Evolutionary conservation across 1,284 basidiomycete genomes (phyloP), one percentile per base, ranked within the genome.

Genomic region (Papiliotrema flavescens): DNA sequence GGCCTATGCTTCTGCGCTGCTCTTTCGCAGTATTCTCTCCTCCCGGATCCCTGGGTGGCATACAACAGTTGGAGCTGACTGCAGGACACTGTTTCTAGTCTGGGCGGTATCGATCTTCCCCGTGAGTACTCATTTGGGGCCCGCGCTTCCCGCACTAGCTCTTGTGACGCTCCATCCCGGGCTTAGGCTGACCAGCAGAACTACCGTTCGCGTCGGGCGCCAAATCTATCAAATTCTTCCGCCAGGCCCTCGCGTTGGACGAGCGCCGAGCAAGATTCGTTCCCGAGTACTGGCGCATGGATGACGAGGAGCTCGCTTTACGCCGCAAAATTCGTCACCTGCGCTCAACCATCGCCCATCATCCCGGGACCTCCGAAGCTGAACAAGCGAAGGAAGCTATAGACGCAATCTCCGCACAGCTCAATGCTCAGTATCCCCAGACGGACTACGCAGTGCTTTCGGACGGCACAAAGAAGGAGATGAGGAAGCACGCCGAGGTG

Each of bases 241-340:
- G 73, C 8, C 75, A 76, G 19, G 70, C 71, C 2, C 51, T 75
- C 8, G 64, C 73, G 2, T 60, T 76, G 28, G 70, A 76, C 51
- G 74, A 76, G 51, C 61, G 67, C 11, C 58, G 75, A 26, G 67
- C 66, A 19, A 64, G 70, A 23, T 76, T 74, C 53, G 54, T 57
- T n/a, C 68, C 67, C 11, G 69, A 67, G 22, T 66, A 64, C 35
- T 58, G 54, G 6, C 54, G 48, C 11, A 51, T 42, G 17, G 55
- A 61, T 34, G 35, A 40, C 13, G 39, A 32, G n/a, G 35, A 57
- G 15, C 5, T 20, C 39, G 39, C 39, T 17, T 15, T 40, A 15
- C 24, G 26, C 13, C 15, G 13, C 34, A 26, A 20, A 35, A 43
- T 28, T 24, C 15, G 5, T 19, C 44, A 19, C 17, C 9, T 23